A percentile compares a stretch with the other conserved stretches of the same genome.
phyloP scores from a whole-genome alignment of 768 basidiomycete genomes.

The Cystobasidium onofrii region DNA sequence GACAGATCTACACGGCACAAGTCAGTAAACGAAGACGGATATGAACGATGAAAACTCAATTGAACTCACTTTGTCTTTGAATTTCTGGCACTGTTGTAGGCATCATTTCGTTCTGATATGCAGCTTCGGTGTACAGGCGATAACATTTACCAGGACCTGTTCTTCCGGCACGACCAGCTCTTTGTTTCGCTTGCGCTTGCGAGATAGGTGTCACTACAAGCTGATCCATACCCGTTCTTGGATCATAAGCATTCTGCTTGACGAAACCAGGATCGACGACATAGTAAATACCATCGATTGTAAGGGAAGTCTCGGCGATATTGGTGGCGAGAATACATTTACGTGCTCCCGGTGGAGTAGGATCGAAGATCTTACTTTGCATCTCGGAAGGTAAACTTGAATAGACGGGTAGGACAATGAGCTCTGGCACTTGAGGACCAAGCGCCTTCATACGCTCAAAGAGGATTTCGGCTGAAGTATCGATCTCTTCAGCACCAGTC shows the following conservation, averaged over 20 bases:
- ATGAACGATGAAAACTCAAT: neutral
- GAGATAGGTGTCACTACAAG: conserved; percentile 98
- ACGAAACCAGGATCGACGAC: conserved; percentile 98
- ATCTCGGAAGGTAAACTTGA: conserved; percentile 96
- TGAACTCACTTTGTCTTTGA: conserved; percentile 53
- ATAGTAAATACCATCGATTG: conserved; percentile 97
- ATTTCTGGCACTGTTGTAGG: conserved; percentile 97
- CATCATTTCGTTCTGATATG: conserved; percentile 97
- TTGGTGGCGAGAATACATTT: conserved; percentile 99
- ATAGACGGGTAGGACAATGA: conserved; percentile 94
- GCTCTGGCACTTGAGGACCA: conserved; percentile 95
- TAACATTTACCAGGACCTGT: conserved; percentile 98
- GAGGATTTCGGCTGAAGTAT: conserved; percentile 91
- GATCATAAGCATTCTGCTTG: conserved; percentile 98
- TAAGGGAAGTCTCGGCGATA: conserved; percentile 95
- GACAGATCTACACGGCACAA: conserved; percentile 58
- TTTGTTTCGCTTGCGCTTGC: conserved; percentile 92
- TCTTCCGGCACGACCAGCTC: conserved; percentile 90
- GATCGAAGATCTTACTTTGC: conserved; percentile 94
- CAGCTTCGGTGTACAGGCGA: conserved; percentile 93
- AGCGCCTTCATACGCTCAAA: conserved; percentile 98
- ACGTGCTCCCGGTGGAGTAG: conserved; percentile 93
- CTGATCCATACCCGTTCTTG: conserved; percentile 95
- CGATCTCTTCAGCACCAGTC: conserved; percentile 97
- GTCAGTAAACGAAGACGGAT: conserved; percentile 41